Conservation (phyloP, 345 rosid genomes). For the Tarenaya hassleriana region DNA sequence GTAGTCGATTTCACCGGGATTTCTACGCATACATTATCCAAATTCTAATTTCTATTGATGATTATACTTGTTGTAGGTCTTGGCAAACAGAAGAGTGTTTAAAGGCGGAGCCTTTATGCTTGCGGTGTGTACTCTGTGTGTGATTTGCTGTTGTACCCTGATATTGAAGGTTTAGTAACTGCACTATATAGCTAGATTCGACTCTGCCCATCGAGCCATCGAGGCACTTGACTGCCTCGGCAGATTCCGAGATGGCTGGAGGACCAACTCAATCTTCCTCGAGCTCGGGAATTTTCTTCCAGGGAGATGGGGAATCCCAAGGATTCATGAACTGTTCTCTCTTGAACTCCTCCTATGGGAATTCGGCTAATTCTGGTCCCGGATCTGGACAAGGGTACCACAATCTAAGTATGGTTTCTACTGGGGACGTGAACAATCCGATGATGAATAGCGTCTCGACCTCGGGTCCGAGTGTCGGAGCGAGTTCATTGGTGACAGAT, state of each 20-base stretch:
- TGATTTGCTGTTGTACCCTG: neutral
- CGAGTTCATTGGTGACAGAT: conserved; percentile 91
- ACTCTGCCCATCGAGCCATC: conserved; percentile 10
- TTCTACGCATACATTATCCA: neutral
- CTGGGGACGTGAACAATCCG: conserved; percentile 75
- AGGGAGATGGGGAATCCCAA: conserved; percentile 93
- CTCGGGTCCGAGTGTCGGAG: conserved; percentile 89
- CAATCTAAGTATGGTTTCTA: conserved; percentile 65
- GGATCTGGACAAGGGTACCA: conserved; percentile 70
- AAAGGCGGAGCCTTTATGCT: neutral
- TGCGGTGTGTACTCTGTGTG: neutral
- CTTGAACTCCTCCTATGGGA: conserved; percentile 72
- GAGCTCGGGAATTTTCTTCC: conserved; percentile 88
- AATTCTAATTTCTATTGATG: conserved; percentile 1
- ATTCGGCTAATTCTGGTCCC: conserved; percentile 66
- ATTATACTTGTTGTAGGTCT: conserved; percentile 16
- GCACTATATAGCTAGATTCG: conserved; percentile 2
- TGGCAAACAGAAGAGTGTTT: neutral
- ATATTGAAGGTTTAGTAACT: neutral
- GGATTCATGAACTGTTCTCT: conserved; percentile 67
- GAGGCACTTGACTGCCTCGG: conserved; percentile 54
- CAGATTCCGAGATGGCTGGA: conserved; percentile 74
- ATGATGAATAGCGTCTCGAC: conserved; percentile 76
- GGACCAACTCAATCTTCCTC: conserved; percentile 85
- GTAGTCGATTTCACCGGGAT: conserved; percentile 5